Conservation (phyloP, 2,329 filamentous ascomycete species). For the Paramyrothecium roridum region DNA sequence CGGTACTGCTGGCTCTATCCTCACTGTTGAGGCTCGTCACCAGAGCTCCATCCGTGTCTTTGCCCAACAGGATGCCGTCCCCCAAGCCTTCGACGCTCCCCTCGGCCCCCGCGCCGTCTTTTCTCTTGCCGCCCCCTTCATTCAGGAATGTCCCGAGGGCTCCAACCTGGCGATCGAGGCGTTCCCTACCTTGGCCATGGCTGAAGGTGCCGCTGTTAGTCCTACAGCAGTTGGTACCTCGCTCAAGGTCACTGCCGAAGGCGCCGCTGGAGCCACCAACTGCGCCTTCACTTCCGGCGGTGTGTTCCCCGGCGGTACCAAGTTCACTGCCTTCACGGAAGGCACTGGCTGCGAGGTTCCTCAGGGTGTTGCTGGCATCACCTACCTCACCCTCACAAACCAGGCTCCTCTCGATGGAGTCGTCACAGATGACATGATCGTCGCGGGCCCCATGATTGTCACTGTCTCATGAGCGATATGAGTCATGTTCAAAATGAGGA, state of each 20-base stretch:
- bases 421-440: slow-evolving; percentile 59
- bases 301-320: slow-evolving; percentile 51
- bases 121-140: slow-evolving; percentile 71
- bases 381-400: slow-evolving; percentile 65
- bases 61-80: slow-evolving; percentile 55
- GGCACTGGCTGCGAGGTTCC: slow-evolving; percentile 58
- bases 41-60: slow-evolving; percentile 68
- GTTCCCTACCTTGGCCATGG: slow-evolving; percentile 57
- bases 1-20: slow-evolving; percentile 64
- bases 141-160: slow-evolving; percentile 65
- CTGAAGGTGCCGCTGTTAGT: slow-evolving; percentile 35
- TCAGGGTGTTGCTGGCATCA: slow-evolving; percentile 58
- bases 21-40: slow-evolving; percentile 71
- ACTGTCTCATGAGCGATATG: slow-evolving; percentile 35
- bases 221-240: slow-evolving; percentile 28
- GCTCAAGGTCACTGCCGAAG: slow-evolving; percentile 43
- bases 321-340: slow-evolving; percentile 54
- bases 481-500: not conserved
- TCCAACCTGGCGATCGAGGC: slow-evolving; percentile 59
- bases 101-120: slow-evolving; percentile 68
- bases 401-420: slow-evolving; percentile 44
- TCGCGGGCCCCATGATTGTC: slow-evolving; percentile 63
- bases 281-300: slow-evolving; percentile 67
- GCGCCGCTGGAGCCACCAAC: slow-evolving; percentile 48
- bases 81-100: slow-evolving; percentile 67